Evolutionary conservation across 768 basidiomycete genomes (phyloP).

Genomic region (Dendrothele bispora): DNA sequence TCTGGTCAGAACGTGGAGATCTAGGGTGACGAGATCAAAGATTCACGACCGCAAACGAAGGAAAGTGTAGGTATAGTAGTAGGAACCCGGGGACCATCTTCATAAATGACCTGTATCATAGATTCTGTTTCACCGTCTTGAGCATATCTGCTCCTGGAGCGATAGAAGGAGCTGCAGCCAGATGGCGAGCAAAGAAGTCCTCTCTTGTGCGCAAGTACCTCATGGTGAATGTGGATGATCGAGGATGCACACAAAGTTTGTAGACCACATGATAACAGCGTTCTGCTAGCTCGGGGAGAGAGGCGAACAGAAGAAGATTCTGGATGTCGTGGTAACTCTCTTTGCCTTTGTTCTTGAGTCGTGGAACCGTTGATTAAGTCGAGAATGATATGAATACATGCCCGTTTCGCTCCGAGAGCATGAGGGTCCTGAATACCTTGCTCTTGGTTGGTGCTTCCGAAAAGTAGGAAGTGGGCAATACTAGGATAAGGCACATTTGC

Average conservation of each 20-base stretch:
- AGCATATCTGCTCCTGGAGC: conserved; percentile 52
- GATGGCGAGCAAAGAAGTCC: conserved; percentile 86
- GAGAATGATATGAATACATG: conserved; percentile 80
- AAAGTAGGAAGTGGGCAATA: conserved; percentile 83
- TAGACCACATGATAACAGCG: conserved; percentile 80
- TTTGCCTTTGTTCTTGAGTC: conserved; percentile 43
- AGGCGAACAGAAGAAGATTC: conserved; percentile 55
- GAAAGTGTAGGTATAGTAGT: conserved; percentile 70
- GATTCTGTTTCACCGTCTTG: too few species aligned
- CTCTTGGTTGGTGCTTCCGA: conserved; percentile 60
- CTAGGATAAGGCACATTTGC: conserved; percentile 68
- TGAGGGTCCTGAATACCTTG: conserved; percentile 77
- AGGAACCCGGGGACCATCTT: conserved; percentile 65
- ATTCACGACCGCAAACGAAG: conserved; percentile 82
- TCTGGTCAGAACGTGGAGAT: conserved; percentile 82
- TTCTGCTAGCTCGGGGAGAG: conserved; percentile 79
- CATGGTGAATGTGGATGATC: conserved; percentile 78
- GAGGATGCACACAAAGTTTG: conserved; percentile 85
- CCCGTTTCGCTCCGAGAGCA: conserved; percentile 65
- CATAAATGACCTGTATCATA: conserved; percentile 62
- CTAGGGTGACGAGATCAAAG: conserved; percentile 83
- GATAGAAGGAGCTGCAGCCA: conserved; percentile 71
- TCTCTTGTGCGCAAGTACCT: conserved; percentile 86
- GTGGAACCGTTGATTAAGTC: conserved; percentile 73
- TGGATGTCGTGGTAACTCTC: conserved; percentile 25